Percentiles rank a stretch among this genome's conserved stretches.
Evolutionary conservation across 345 rosid genomes (phyloP).

Genomic region (Conringia planisiliqua): DNA sequence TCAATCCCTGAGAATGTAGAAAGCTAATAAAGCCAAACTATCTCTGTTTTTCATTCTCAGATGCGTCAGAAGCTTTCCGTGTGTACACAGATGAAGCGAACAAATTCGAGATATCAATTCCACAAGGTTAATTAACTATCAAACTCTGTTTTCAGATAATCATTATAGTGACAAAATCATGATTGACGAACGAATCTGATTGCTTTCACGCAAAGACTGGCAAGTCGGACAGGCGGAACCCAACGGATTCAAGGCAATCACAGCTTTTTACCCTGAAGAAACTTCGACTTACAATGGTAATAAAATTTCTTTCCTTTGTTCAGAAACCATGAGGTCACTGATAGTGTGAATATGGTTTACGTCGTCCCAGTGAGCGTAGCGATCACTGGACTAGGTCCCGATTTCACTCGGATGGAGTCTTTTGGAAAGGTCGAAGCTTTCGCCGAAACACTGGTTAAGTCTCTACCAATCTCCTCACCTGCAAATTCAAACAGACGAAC

Average conservation of each 20-base stretch:
- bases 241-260: constrained; percentile 73
- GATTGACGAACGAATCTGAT: neutral
- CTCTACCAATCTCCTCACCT: neutral
- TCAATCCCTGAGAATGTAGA: constrained; percentile 26
- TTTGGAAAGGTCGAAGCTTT: constrained; percentile 94
- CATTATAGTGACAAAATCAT: neutral
- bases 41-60: constrained; percentile 22
- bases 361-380: constrained; percentile 31
- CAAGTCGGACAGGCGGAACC: constrained; percentile 67
- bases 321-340: neutral
- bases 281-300: constrained; percentile 64
- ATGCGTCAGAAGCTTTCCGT: constrained; percentile 43
- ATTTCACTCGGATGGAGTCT: constrained; percentile 85
- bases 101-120: constrained; percentile 78
- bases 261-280: constrained; percentile 76
- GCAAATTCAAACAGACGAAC: neutral
- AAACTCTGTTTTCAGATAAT: neutral
- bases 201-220: constrained; percentile 50
- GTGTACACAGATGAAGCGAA: constrained; percentile 66
- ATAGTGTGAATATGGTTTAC: neutral
- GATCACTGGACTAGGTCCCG: constrained; percentile 83
- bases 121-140: constrained; percentile 53
- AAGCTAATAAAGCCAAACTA: neutral
- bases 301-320: neutral
- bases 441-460: constrained; percentile 73